Conservation (phyloP, 1,284 basidiomycete genomes). For the Pseudomicrostroma phylloplanum region DNA sequence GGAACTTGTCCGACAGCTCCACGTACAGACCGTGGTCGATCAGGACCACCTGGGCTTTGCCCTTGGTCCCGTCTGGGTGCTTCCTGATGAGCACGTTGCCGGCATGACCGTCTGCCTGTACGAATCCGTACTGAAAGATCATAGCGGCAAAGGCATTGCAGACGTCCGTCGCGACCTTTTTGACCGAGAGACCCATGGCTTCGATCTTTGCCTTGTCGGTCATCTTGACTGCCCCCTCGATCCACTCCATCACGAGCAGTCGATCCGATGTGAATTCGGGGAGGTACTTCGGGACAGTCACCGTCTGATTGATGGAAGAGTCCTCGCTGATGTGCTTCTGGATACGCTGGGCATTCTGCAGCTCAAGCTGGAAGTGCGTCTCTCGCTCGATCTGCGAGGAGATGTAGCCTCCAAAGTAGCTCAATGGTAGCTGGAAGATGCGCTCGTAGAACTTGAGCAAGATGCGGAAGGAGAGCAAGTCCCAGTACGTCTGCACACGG, state of each 20-base stretch:
- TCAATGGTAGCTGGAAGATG: conserved; percentile 37
- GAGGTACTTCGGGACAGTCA: conserved; percentile 35
- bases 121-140: conserved; percentile 43
- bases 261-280: conserved; percentile 27
- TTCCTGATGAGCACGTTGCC: conserved; percentile 35
- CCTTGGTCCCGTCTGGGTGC: conserved; percentile 35
- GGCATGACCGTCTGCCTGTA: conserved; percentile 42
- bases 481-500: conserved; percentile 37
- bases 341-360: conserved; percentile 27
- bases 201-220: conserved; percentile 31
- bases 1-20: conserved; percentile 31
- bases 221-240: conserved; percentile 31
- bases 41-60: conserved; percentile 36
- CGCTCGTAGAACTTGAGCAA: conserved; percentile 35
- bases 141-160: conserved; percentile 36
- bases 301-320: conserved; percentile 27
- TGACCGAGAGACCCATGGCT: conserved; percentile 33
- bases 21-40: conserved; percentile 46
- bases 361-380: conserved; percentile 33
- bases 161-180: conserved; percentile 28
- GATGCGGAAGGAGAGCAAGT: conserved; percentile 36
- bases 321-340: conserved; percentile 31
- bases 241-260: conserved; percentile 42
- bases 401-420: conserved; percentile 37
- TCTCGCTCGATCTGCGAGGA: conserved; percentile 34